Conservation (phyloP, 2,329 filamentous ascomycete species). For the Geoglossum cookeanum region DNA sequence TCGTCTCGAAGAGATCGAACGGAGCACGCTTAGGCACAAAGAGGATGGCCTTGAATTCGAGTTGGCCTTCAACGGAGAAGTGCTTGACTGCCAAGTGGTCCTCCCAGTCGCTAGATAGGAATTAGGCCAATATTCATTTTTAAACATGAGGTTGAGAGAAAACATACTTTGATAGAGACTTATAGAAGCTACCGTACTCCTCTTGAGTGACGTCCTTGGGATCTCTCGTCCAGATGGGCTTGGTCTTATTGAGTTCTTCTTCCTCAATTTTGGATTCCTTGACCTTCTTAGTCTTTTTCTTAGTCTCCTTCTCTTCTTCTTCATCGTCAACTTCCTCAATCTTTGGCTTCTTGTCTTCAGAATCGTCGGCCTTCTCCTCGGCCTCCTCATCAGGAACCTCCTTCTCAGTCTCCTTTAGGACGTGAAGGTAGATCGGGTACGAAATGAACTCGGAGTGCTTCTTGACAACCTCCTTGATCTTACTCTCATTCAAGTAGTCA, state of each 20-base stretch:
- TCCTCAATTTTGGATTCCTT: conserved; percentile 98
- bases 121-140: conserved; percentile 8
- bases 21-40: conserved; percentile 99
- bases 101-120: conserved; percentile 58
- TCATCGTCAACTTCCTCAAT: conserved; percentile 63
- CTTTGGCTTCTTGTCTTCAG: conserved; percentile 79
- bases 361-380: conserved; percentile 48
- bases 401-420: conserved; percentile 96
- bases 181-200: conserved; percentile 99
- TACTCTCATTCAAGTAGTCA: conserved; percentile 95
- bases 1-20: conserved; percentile 99
- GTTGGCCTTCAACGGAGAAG: conserved; percentile 99
- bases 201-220: conserved; percentile 85
- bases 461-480: conserved; percentile 99
- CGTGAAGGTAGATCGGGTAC: conserved; percentile 99
- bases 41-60: conserved; percentile 98
- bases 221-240: conserved; percentile 99
- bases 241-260: conserved; percentile 99
- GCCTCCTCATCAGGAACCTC: conserved; percentile 95
- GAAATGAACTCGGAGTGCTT: conserved; percentile 99
- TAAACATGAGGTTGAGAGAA: neutral
- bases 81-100: conserved; percentile 99
- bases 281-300: conserved; percentile 97
- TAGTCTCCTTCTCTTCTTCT: conserved; percentile 65
- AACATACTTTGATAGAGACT: conserved; percentile 73